Evolutionary conservation across 2,329 filamentous ascomycete species (phyloP), one percentile per base, ranked within the genome.

Genomic region (Hymenoscyphus occultus): DNA sequence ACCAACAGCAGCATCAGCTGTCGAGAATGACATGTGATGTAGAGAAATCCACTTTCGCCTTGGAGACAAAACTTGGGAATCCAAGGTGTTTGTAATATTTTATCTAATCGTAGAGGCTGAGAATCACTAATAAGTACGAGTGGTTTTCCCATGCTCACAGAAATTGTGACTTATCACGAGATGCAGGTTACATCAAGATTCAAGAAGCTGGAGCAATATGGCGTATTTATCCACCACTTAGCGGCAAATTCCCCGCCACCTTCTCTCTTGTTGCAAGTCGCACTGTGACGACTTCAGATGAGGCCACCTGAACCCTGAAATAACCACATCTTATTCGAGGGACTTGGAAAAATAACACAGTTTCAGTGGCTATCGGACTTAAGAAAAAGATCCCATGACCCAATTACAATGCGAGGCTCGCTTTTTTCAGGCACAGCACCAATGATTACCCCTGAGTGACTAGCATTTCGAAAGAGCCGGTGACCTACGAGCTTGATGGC

Each of bases 401-500:
- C 48, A 54, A 54, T 54, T 28, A 54, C 48, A 54, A 54, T 54
- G 48, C 48, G 48, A 54, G 48, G n/a, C 48, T 54, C 48, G 22
- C 48, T 39, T 39, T 42, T 60, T 60, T 60, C 58, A 48, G 39
- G 40, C 16, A 31, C 40, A 22, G 9, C 19, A 16, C 58, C 58
- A 60, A 60, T 60, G 39, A 60, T n/a, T 31, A 60, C 35, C 58
- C 58, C 39, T 60, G 39, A 22, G 22, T 42, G 58, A 40, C 58
- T 14, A 31, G 28, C 40, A 48, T 60, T 60, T 60, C 22, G n/a
- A 31, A 42, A 42, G 58, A 16, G 35, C 58, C 58, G 58, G 42
- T 60, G 58, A 45, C 58, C 58, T 60, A 60, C 58, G 58, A 60
- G 19, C 58, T 40, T n/a, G 58, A 45, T 31, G 35, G 58, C 40